These are phyloP conservation scores for Candida frijolesensis DNA, from an alignment of 1,139 yeast species.

Conservation along the genomic window DNA sequence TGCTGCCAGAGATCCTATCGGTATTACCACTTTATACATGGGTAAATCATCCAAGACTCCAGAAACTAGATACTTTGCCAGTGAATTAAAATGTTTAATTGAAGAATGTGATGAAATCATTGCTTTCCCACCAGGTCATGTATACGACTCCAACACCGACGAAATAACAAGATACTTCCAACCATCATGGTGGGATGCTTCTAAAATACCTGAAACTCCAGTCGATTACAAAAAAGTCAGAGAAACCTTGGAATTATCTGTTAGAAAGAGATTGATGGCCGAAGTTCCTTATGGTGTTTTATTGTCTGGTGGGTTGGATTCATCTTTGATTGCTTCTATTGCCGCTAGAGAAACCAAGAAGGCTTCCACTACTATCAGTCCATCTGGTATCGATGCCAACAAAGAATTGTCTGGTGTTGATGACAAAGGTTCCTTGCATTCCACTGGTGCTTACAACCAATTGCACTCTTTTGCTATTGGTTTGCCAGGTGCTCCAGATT, in stretches of 20 bases:
- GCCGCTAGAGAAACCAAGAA: slow-evolving; percentile 93
- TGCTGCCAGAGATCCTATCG: slow-evolving; percentile 98
- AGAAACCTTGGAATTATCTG: slow-evolving; percentile 86
- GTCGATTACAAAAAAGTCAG: slow-evolving; percentile 75
- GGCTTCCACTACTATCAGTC: slow-evolving; percentile 68
- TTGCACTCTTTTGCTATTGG: slow-evolving; percentile 97
- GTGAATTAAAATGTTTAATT: slow-evolving; percentile 89
- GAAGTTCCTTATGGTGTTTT: slow-evolving; percentile 98
- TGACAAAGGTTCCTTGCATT: slow-evolving; percentile 77
- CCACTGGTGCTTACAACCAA: slow-evolving; percentile 73
- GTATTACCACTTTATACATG: slow-evolving; percentile 94
- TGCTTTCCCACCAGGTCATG: slow-evolving; percentile 99
- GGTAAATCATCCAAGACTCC: slow-evolving; percentile 78
- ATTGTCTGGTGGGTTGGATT: slow-evolving; percentile 95
- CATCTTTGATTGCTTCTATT: slow-evolving; percentile 92
- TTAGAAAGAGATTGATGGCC: slow-evolving; percentile 98
- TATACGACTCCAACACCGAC: slow-evolving; percentile 90
- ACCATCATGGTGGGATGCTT: slow-evolving; percentile 93
- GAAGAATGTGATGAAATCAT: slow-evolving; percentile 91
- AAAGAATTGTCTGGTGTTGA: slow-evolving; percentile 89
- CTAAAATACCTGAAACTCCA: slow-evolving; percentile 68
- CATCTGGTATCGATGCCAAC: slow-evolving; percentile 51
- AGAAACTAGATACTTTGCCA: slow-evolving; percentile 82
- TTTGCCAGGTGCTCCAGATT: slow-evolving; percentile 96
- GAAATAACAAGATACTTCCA: slow-evolving; percentile 81